Percentiles rank a stretch among this genome's conserved stretches.
Conservation (phyloP, 1,139 yeast species). For the Yamadazyma dushanensis region DNA sequence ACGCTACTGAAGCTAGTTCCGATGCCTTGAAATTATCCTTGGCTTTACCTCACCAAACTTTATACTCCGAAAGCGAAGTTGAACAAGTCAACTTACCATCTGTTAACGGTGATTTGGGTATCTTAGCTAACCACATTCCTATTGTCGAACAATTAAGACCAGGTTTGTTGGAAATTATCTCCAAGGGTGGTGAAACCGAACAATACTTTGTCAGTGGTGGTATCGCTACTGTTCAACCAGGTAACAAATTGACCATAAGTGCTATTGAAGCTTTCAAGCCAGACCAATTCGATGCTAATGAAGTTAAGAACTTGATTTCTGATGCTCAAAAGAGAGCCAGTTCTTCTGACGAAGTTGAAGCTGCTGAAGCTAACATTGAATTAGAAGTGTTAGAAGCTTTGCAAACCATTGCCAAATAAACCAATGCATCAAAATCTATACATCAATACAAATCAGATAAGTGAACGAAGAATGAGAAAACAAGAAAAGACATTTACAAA, state of each 20-base stretch:
- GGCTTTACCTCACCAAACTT: conserved; percentile 83
- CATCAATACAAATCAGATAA: not conserved
- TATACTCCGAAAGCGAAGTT: conserved; percentile 51
- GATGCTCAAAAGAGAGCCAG: conserved; percentile 94
- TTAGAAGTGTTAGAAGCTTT: conserved; percentile 95
- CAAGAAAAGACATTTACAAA: not conserved
- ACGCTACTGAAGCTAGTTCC: conserved; percentile 81
- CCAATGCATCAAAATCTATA: conserved; percentile 5
- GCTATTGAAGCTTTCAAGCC: conserved; percentile 96
- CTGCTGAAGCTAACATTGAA: conserved; percentile 94
- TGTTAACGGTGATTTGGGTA: conserved; percentile 95
- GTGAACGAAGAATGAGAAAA: too few relatives aligned
- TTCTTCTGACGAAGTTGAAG: conserved; percentile 82
- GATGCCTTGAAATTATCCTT: conserved; percentile 85
- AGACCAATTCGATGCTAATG: conserved; percentile 80
- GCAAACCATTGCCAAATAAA: conserved; percentile 81
- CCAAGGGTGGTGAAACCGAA: conserved; percentile 68
- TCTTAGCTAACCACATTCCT: conserved; percentile 97
- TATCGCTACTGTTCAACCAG: conserved; percentile 95
- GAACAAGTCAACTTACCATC: conserved; percentile 97
- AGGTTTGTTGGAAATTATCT: conserved; percentile 91
- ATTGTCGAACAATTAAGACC: conserved; percentile 96
- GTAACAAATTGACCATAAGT: conserved; percentile 84
- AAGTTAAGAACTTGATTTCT: conserved; percentile 77
- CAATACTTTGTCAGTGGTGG: conserved; percentile 96